Evolutionary conservation across 768 basidiomycete species (phyloP), one percentile per base, ranked within the genome.

Genomic region (Leccinum disarticulatum): DNA sequence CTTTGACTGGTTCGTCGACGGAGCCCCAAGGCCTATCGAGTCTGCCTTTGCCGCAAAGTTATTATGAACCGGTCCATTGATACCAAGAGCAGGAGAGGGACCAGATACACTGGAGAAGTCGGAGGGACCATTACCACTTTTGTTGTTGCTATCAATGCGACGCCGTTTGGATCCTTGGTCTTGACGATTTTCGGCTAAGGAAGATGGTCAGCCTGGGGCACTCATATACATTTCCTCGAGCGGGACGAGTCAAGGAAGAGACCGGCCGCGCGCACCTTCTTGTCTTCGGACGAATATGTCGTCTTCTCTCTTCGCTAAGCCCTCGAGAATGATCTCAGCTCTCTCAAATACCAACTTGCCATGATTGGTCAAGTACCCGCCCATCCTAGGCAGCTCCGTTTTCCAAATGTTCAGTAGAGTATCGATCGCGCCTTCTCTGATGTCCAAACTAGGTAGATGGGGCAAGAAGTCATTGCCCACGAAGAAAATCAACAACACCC

Each of bases 401-500:
- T 91, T 94, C 97, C 97, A 99, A 53, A 99, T 98, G 75, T 84
- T 89, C 72, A 99, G 77, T 61, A 99, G 79, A 58, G 91, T 97
- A 80, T 98, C 97, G 79, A 99, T 98, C 31, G 96, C 97, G 62
- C 97, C 97, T 80, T 99, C 96, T 68, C 97, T 86, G 73, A 99
- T 99, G 81, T 99, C 97, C 81, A 99, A 85, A 60, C 91, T 93
- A 27, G 97, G 97, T 59, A 99, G 82, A 79, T 99, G 97, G 22
- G 97, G 97, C 68, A 99, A 83, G 55, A 83, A 99, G 95, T 80
- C 98, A 79, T 99, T 99, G 67, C 97, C 97, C 73, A 99, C 97
- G 77, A 99, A 98, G 87, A 99, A 99, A 67, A 98, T 98, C 70
- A 99, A 85, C 70, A 99, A 87, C 67, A 99, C 93, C 97, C 97